phyloP scores from a whole-genome alignment of 768 basidiomycete species.

The Cystobasidium ongulense region DNA sequence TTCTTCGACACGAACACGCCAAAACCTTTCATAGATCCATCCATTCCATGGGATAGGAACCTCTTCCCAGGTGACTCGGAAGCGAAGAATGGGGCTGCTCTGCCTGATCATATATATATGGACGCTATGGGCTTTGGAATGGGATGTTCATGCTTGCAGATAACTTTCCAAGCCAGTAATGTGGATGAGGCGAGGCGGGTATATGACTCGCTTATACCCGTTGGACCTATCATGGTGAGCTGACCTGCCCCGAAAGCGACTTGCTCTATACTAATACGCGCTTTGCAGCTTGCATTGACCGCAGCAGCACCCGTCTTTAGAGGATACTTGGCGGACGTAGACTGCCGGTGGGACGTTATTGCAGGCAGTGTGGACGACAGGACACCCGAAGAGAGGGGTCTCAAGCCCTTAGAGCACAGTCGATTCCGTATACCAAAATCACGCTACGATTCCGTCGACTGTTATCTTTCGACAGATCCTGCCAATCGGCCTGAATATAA shows the following conservation, averaged over 20 bases:
- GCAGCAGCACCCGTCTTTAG: slow-evolving; percentile 93
- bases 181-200: slow-evolving; percentile 81
- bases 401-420: slow-evolving; percentile 71
- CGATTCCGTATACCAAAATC: slow-evolving; percentile 84
- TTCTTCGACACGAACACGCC: slow-evolving; percentile 82
- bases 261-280: not conserved
- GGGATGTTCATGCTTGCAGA: slow-evolving; percentile 95
- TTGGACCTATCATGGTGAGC: slow-evolving; percentile 86
- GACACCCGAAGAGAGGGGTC: slow-evolving; percentile 84
- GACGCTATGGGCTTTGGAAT: slow-evolving; percentile 99
- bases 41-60: slow-evolving; percentile 79
- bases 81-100: slow-evolving; percentile 80
- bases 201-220: slow-evolving; percentile 91
- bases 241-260: not conserved
- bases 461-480: slow-evolving; percentile 80
- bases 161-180: slow-evolving; percentile 92
- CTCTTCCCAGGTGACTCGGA: slow-evolving; percentile 79
- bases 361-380: slow-evolving; percentile 97
- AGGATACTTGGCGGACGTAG: slow-evolving; percentile 89
- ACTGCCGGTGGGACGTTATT: slow-evolving; percentile 98
- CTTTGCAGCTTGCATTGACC: slow-evolving; percentile 69
- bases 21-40: slow-evolving; percentile 79
- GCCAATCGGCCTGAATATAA: slow-evolving; percentile 89
- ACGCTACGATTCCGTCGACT: slow-evolving; percentile 89
- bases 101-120: slow-evolving; percentile 85